Evolutionary conservation across 2,329 filamentous ascomycete species (phyloP), one percentile per base, ranked within the genome.

Genomic region (Orbilia ellipsospora): DNA sequence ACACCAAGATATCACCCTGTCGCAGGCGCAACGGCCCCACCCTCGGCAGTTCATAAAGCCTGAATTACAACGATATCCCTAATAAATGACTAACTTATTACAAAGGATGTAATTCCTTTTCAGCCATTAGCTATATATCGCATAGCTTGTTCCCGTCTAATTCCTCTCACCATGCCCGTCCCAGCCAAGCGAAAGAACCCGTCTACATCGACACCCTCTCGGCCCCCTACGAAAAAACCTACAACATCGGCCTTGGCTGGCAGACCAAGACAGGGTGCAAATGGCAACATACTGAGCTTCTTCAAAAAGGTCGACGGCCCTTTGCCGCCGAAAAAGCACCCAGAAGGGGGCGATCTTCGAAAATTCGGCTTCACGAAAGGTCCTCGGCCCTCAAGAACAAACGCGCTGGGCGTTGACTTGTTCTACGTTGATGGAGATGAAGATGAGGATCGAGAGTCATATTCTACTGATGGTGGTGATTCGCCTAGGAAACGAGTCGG

Each of bases 261-360:
- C 13, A 64, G 36, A 28, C 50, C 64, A 36, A 75, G 36, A 51
- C 64, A 42, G 23, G 51, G 57, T 8, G 59, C 64, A 6, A 75
- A 75, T 56, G 64, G 72, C n/a, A 75, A 65, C 50, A 64, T 75
- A 15, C 15, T 69, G n/a, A 75, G 56, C 26, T 75, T 75, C 54
- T 75, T 75, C 36, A 75, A 75, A 44, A 75, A 75, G 18, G 48
- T 75, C 13, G 72, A 75, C n/a, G 72, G 72, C 15, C 72, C 72
- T 6, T 23, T 61, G 42, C 72, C 72, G 10, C 72, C 72, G 12
- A 42, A 20, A 13, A 60, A 74, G 13, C 56, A 75, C 16, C 57
- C 44, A 8, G 59, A 75, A 16, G 72, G 72, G 20, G 64, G 64
- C 3, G 72, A 75, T 15, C 64, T 75, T 12, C 63, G 72, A 50